Percentiles rank a stretch among this genome's conserved stretches.
Evolutionary conservation across 306 rosid genomes (phyloP).

Genomic region (Cucumis sativus): Cucumber_9930_V3 NC_026655.2:26243501-26244000

Average conservation of each 20-base stretch:
- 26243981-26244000: conserved; percentile 20
- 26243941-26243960: conserved; percentile 68
- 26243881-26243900: conserved; percentile 45
- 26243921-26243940: conserved; percentile 95
- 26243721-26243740: conserved; percentile 91
- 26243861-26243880: conserved; percentile 40
- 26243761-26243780: conserved; percentile 51
- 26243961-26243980: conserved; percentile 36
- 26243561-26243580: not conserved
- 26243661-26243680: conserved; percentile 73
- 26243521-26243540: not conserved
- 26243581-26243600: conserved; percentile 14
- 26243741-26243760: conserved; percentile 85
- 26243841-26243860: conserved; percentile 56
- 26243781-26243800: conserved; percentile 92
- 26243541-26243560: not conserved
- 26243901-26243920: conserved; percentile 90
- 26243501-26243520: not conserved
- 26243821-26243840: conserved; percentile 77
- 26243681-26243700: conserved; percentile 89
- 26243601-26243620: conserved; percentile 54
- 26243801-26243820: conserved; percentile 99
- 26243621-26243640: conserved; percentile 50
- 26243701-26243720: conserved; percentile 93
- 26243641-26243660: conserved; percentile 51